These are phyloP conservation scores for Pichia pseudocactophila DNA, from an alignment of 805 yeast genomes.

Conservation along the genomic window DNA sequence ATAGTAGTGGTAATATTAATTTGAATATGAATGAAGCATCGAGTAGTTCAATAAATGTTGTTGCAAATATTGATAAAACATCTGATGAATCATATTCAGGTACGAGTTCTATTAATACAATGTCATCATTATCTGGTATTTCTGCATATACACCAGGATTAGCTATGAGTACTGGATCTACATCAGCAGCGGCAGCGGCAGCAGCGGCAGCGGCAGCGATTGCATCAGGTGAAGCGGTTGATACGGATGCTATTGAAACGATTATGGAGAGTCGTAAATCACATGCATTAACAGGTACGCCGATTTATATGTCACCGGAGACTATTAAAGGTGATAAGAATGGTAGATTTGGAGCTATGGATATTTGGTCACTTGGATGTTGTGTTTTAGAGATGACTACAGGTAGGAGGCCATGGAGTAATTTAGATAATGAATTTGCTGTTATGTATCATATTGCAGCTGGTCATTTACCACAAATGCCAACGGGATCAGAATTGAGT, in stretches of 20 bases:
- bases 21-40: slow-evolving; percentile 10
- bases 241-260: slow-evolving; percentile 1
- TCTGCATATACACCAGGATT: neutral
- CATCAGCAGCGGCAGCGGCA: neutral
- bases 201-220: neutral
- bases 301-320: slow-evolving; percentile 99
- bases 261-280: slow-evolving; percentile 15
- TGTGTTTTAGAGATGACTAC: slow-evolving; percentile 95
- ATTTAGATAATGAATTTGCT: slow-evolving; percentile 95
- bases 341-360: slow-evolving; percentile 59
- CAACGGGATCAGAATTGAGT: slow-evolving; percentile 69
- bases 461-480: slow-evolving; percentile 83
- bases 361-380: slow-evolving; percentile 96
- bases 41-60: slow-evolving; percentile 1
- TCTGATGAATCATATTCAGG: slow-evolving; percentile 7
- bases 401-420: slow-evolving; percentile 94
- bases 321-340: slow-evolving; percentile 69
- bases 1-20: slow-evolving; percentile 1
- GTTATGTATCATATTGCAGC: slow-evolving; percentile 98
- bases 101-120: slow-evolving; percentile 6
- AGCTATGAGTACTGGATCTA: neutral
- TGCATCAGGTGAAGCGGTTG: neutral
- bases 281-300: slow-evolving; percentile 72
- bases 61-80: neutral
- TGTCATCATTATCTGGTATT: neutral